Percentiles rank a stretch among this genome's conserved stretches.
Conservation (phyloP, 192 early-diverging fungal genomes). For the Backusella liffmaniae region DNA sequence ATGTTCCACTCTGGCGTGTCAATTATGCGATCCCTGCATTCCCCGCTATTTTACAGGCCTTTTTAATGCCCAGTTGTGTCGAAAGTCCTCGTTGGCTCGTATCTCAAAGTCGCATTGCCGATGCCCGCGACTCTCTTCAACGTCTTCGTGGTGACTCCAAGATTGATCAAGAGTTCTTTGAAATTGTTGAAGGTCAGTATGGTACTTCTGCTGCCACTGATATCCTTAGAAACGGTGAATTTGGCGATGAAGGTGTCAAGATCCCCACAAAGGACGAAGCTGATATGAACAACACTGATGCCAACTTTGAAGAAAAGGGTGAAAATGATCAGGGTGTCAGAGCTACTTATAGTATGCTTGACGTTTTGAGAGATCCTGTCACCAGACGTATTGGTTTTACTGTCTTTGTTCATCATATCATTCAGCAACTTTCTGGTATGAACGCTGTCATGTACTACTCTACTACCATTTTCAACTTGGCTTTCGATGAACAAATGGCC, state of each 20-base stretch:
- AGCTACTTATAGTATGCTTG: conserved; percentile 40
- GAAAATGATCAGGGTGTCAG: conserved; percentile 29
- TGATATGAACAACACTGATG: conserved; percentile 8
- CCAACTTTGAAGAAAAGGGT: not conserved
- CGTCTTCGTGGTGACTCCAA: conserved; percentile 52
- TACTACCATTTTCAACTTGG: conserved; percentile 72
- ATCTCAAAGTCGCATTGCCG: conserved; percentile 59
- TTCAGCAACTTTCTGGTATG: conserved; percentile 83
- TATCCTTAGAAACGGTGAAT: conserved; percentile 12
- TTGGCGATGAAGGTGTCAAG: not conserved
- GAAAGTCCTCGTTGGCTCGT: conserved; percentile 77
- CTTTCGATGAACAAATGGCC: conserved; percentile 51
- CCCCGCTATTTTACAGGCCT: conserved; percentile 54
- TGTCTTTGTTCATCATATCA: conserved; percentile 66
- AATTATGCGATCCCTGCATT: conserved; percentile 63
- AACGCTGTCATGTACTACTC: conserved; percentile 86
- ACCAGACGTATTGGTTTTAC: conserved; percentile 59
- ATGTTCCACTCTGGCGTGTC: conserved; percentile 66
- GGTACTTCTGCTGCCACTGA: conserved; percentile 11
- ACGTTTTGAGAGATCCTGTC: conserved; percentile 57
- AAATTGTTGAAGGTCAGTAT: conserved; percentile 52
- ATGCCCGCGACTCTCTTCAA: conserved; percentile 54
- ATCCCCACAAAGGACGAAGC: not conserved
- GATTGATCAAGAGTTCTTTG: conserved; percentile 60
- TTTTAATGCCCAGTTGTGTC: conserved; percentile 67